A percentile compares a stretch with the other conserved stretches of the same genome.
Conservation (phyloP, 495 filamentous ascomycete genomes). For the Geoglossum glabrum region DNA sequence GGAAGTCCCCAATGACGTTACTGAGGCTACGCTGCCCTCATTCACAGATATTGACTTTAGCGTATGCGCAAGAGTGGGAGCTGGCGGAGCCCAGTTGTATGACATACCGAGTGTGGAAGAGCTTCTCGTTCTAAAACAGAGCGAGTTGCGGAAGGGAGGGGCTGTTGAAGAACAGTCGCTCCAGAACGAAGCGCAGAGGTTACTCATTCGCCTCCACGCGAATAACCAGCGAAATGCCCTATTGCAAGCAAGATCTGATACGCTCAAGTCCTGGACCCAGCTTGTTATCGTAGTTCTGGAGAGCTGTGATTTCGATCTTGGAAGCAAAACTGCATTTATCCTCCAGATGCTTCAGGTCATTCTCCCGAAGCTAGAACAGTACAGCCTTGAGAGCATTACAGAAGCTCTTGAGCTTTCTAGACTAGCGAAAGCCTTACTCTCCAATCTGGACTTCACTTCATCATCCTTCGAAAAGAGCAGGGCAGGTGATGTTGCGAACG, state of each 20-base stretch:
- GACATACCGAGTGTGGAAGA: conserved; percentile 44
- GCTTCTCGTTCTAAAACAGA: conserved; percentile 30
- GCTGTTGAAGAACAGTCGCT: conserved; percentile 35
- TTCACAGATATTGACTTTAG: conserved; percentile 43
- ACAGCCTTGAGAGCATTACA: conserved; percentile 38
- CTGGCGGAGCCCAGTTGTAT: conserved; percentile 28
- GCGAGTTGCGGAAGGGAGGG: conserved; percentile 29
- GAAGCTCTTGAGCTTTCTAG: conserved; percentile 56
- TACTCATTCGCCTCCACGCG: conserved; percentile 35
- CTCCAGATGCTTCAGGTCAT: conserved; percentile 68
- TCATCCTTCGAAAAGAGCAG: conserved; percentile 23
- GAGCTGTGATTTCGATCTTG: conserved; percentile 49
- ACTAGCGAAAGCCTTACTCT: conserved; percentile 55
- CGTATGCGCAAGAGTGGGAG: conserved; percentile 31
- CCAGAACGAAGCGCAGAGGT: conserved; percentile 32
- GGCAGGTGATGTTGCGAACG: conserved; percentile 56
- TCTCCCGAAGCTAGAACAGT: conserved; percentile 62
- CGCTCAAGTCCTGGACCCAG: conserved; percentile 63
- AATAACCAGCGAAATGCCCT: conserved; percentile 46
- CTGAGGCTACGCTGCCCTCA: conserved; percentile 27
- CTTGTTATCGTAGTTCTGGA: conserved; percentile 60
- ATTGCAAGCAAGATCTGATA: conserved; percentile 33
- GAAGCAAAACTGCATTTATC: conserved; percentile 49
- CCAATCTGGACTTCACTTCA: conserved; percentile 41
- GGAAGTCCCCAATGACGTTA: conserved; percentile 30